phyloP scores from a whole-genome alignment of 2,329 filamentous ascomycete genomes.

The Epichloe festucae region DNA sequence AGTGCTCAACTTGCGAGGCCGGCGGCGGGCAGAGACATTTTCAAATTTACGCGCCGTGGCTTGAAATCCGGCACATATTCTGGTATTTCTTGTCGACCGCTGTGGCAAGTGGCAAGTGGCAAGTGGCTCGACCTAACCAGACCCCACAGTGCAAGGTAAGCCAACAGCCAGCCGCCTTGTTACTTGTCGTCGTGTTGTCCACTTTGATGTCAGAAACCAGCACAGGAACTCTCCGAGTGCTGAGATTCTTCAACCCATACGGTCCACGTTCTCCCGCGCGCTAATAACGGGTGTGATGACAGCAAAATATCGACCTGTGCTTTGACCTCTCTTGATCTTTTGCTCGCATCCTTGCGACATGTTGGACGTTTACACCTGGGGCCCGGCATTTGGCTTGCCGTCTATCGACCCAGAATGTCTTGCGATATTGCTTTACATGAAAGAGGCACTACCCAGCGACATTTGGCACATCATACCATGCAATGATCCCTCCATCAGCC shows the following conservation, averaged over 20 bases:
- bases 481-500: conserved; percentile 58
- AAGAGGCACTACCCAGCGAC: conserved; percentile 44
- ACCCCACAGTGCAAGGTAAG: too few species aligned
- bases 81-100: too few species aligned
- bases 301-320: background rate
- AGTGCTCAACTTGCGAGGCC: too few species aligned
- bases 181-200: background rate
- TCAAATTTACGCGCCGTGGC: too few species aligned
- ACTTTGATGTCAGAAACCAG: background rate
- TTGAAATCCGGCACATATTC: too few species aligned
- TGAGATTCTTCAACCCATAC: too few species aligned
- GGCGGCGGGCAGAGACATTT: too few species aligned
- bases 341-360: conserved; percentile 11
- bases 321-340: background rate
- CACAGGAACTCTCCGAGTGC: background rate
- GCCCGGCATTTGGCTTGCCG: conserved; percentile 73
- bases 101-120: too few species aligned
- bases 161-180: too few species aligned
- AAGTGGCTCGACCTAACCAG: too few species aligned
- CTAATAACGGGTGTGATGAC: background rate
- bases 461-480: conserved; percentile 59
- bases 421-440: conserved; percentile 66
- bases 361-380: conserved; percentile 74
- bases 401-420: conserved; percentile 89
- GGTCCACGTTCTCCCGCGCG: background rate